Evolutionary conservation across 495 filamentous ascomycete species (phyloP).

Genomic region (Recurvomyces mirabilis): DNA sequence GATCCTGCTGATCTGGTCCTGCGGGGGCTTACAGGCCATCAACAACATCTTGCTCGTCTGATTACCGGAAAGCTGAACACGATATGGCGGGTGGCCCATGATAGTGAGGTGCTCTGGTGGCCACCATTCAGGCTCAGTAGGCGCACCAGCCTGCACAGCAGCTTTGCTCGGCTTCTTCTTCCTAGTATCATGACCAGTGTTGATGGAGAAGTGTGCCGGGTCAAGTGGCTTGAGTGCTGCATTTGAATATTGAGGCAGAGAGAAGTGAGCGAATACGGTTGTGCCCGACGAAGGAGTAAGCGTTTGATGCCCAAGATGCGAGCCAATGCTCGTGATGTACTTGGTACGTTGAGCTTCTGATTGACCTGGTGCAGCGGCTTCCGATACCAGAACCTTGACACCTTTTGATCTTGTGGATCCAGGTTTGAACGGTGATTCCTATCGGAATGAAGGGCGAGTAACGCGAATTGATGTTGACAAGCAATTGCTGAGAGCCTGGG

Average conservation of each 20-base stretch:
- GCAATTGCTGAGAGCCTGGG: conserved; percentile 1
- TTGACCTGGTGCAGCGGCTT: not conserved
- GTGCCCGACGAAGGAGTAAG: not conserved
- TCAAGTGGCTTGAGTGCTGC: too few relatives aligned
- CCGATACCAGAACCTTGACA: too few relatives aligned
- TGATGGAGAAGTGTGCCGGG: not conserved
- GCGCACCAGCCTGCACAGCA: too few relatives aligned
- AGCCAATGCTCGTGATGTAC: not conserved
- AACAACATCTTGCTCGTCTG: not conserved
- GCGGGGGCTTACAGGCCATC: not conserved
- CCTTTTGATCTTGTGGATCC: too few relatives aligned
- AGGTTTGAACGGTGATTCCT: too few relatives aligned
- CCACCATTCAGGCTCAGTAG: too few relatives aligned
- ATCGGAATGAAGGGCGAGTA: too few relatives aligned
- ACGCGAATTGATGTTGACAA: conserved; percentile 8
- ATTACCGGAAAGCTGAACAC: not conserved
- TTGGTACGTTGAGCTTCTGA: not conserved
- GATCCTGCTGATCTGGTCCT: not conserved
- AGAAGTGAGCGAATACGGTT: not conserved
- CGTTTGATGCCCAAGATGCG: not conserved
- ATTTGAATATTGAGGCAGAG: not conserved
- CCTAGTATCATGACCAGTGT: not conserved
- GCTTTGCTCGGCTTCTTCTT: not conserved
- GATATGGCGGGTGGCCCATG: not conserved
- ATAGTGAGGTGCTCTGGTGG: not conserved